Evolutionary conservation across 129 eudicot genomes (phyloP).

Genomic region (Helianthus annuus): HanXRQr2.0-SUNRISE NC_035436.2:150593431-150593930

Average conservation of each 20-base stretch:
- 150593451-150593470: no score
- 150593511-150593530: background rate
- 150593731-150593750: slow-evolving; percentile 59
- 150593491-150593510: background rate
- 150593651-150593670: background rate
- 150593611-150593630: slow-evolving; percentile 3
- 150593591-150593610: background rate
- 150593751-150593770: slow-evolving; percentile 57
- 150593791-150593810: slow-evolving; percentile 25
- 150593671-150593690: slow-evolving; percentile 35
- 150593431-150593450: no score
- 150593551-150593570: background rate
- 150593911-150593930: slow-evolving; percentile 35
- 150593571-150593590: background rate
- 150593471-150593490: background rate
- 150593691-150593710: slow-evolving; percentile 31
- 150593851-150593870: slow-evolving; percentile 41
- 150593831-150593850: slow-evolving; percentile 41
- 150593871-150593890: slow-evolving; percentile 65
- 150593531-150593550: background rate
- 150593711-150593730: slow-evolving; percentile 13
- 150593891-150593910: slow-evolving; percentile 31
- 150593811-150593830: slow-evolving; percentile 28
- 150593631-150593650: slow-evolving; percentile 1
- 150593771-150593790: slow-evolving; percentile 53